These are phyloP conservation scores for Aspergillus kassunensis DNA, from an alignment of 495 filamentous ascomycete species.

Conservation along the genomic window DNA sequence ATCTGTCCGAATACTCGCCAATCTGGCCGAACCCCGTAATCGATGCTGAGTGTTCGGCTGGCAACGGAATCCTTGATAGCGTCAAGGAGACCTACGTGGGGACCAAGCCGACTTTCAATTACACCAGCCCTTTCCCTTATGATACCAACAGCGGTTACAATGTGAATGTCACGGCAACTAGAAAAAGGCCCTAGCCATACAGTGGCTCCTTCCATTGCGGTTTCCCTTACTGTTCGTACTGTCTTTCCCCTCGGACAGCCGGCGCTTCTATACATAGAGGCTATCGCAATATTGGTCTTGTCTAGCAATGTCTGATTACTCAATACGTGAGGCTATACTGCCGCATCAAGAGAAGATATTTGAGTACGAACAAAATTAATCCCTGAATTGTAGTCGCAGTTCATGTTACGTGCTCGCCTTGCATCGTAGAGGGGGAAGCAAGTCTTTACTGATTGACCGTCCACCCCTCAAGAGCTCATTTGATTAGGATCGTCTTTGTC, in stretches of 20 bases:
- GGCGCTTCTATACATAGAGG: neutral
- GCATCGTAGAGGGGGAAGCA: too few relatives aligned
- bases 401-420: too few relatives aligned
- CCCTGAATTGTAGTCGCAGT: neutral
- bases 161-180: conserved; percentile 27
- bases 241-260: neutral
- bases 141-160: conserved; percentile 32
- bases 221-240: neutral
- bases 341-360: neutral
- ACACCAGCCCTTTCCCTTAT: conserved; percentile 42
- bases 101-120: conserved; percentile 36
- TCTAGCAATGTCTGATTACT: neutral
- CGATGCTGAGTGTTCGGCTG: conserved; percentile 39
- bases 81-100: conserved; percentile 40
- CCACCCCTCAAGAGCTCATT: conserved; percentile 4
- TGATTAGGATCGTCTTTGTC: conserved; percentile 43
- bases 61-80: conserved; percentile 40
- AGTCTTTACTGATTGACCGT: neutral
- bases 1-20: conserved; percentile 30
- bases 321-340: neutral
- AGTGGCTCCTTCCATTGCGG: neutral
- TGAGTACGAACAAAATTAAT: neutral
- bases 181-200: conserved; percentile 13
- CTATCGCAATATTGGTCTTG: neutral
- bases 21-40: conserved; percentile 42